Evolutionary conservation across 2,329 filamentous ascomycete species (phyloP).

Genomic region (Helotiales sp.): DNA sequence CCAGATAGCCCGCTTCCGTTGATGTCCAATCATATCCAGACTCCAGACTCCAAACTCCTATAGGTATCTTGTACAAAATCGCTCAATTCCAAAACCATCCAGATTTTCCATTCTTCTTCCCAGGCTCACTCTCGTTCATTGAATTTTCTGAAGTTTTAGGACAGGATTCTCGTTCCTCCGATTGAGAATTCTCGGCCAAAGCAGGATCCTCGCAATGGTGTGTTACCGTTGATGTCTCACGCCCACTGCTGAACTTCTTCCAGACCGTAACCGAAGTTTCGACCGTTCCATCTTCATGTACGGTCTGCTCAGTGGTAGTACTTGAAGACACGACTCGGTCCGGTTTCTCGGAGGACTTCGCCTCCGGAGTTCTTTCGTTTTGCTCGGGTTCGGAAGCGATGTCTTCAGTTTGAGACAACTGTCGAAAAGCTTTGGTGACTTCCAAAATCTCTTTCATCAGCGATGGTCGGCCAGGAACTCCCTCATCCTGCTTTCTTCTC

Average conservation of each 20-base stretch:
- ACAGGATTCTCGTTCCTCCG: not conserved
- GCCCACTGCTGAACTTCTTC: slow-evolving; percentile 38
- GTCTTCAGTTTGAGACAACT: not conserved
- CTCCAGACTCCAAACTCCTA: not conserved
- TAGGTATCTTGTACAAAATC: slow-evolving; percentile 1
- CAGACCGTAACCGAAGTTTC: slow-evolving; percentile 37
- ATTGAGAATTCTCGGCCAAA: not conserved
- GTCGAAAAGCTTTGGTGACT: slow-evolving; percentile 2
- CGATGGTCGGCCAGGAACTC: not conserved
- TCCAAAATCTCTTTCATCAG: slow-evolving; percentile 10
- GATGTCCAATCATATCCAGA: not conserved
- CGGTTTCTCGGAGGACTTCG: slow-evolving; percentile 3
- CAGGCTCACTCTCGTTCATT: not conserved
- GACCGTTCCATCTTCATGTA: slow-evolving; percentile 36
- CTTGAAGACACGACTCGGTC: slow-evolving; percentile 35
- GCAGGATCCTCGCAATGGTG: slow-evolving; percentile 29
- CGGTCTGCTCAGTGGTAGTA: slow-evolving; percentile 34
- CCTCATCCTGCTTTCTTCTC: not conserved
- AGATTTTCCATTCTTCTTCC: slow-evolving; percentile 23
- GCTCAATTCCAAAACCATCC: slow-evolving; percentile 41
- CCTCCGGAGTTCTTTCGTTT: not conserved
- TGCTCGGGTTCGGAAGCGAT: not conserved
- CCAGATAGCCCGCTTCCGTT: not conserved
- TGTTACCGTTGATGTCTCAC: slow-evolving; percentile 34
- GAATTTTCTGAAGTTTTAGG: not conserved